These are phyloP conservation scores for Yamadazyma olivae DNA, from an alignment of 805 yeast genomes.

Conservation along the genomic window DNA sequence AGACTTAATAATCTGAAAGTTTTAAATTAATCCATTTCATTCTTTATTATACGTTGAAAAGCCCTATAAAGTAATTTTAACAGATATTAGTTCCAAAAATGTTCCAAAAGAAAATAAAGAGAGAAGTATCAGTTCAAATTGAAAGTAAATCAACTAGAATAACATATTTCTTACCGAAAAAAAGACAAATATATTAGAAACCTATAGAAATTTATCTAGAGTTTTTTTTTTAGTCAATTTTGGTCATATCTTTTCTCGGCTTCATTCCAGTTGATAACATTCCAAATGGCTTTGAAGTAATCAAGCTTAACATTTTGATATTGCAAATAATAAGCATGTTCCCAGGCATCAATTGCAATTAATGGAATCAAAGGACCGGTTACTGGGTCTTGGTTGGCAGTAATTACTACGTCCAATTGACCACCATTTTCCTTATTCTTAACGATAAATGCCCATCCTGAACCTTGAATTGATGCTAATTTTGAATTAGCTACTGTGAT, in stretches of 20 bases:
- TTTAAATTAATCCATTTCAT: too few relatives aligned
- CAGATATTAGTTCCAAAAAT: too few relatives aligned
- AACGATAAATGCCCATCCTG: slow-evolving; percentile 93
- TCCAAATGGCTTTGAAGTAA: slow-evolving; percentile 93
- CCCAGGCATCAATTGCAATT: slow-evolving; percentile 95
- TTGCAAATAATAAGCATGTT: slow-evolving; percentile 92
- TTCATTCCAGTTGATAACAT: slow-evolving; percentile 89
- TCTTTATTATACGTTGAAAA: too few relatives aligned
- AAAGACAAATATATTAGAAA: too few relatives aligned
- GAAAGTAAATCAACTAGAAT: too few relatives aligned
- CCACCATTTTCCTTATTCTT: slow-evolving; percentile 70
- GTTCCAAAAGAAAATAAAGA: too few relatives aligned
- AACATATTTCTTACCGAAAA: too few relatives aligned
- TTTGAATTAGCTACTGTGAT: slow-evolving; percentile 54
- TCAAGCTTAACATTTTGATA: slow-evolving; percentile 89
- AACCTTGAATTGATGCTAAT: slow-evolving; percentile 87
- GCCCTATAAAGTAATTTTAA: too few relatives aligned
- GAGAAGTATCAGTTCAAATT: too few relatives aligned
- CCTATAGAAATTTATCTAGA: too few relatives aligned
- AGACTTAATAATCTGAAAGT: too few relatives aligned
- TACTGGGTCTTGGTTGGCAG: slow-evolving; percentile 85
- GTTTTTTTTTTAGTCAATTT: background rate
- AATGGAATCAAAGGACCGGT: slow-evolving; percentile 67
- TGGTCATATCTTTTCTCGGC: slow-evolving; percentile 64
- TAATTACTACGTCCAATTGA: slow-evolving; percentile 69